phyloP scores from a whole-genome alignment of 306 rosid genomes.

The Dalbergia oliveri region DNA sequence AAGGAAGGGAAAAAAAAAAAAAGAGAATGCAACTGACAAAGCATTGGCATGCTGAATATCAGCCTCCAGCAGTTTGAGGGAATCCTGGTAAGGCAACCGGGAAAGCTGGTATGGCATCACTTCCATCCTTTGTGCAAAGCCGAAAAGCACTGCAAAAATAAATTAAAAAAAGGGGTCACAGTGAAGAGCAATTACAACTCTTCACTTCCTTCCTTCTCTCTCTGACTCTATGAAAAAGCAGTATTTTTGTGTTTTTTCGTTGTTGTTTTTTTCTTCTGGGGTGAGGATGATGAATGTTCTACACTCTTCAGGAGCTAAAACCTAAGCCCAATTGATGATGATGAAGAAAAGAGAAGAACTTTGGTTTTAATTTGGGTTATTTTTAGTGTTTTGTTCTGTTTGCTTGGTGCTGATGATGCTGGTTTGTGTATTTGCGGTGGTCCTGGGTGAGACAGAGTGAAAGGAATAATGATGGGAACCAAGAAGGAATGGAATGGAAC shows the following conservation, averaged over 20 bases:
- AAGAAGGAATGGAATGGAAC: background rate
- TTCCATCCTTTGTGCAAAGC: constrained; percentile 52
- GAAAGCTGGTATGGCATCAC: constrained; percentile 74
- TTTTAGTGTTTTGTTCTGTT: background rate
- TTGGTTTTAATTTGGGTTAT: background rate
- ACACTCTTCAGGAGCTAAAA: constrained; percentile 16
- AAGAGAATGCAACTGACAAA: constrained; percentile 61
- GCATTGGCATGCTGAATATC: constrained; percentile 96
- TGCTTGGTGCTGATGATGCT: background rate
- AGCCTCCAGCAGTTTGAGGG: constrained; percentile 79
- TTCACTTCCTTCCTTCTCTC: background rate
- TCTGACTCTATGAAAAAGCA: background rate
- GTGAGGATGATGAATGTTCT: constrained; percentile 20
- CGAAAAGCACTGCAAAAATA: background rate
- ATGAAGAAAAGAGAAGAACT: constrained; percentile 6
- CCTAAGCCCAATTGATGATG: constrained; percentile 10
- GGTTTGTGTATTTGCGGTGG: background rate
- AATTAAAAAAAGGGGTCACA: constrained; percentile 4
- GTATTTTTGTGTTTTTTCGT: background rate
- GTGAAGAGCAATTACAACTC: constrained; percentile 4
- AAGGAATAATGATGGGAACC: background rate
- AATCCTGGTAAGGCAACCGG: constrained; percentile 77
- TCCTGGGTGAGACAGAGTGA: constrained; percentile 29
- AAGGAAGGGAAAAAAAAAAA: background rate
- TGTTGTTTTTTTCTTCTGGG: background rate